Base-by-base conservation (phyloP, 805 yeast species). In the Yarrowia yakushimensis region DNA sequence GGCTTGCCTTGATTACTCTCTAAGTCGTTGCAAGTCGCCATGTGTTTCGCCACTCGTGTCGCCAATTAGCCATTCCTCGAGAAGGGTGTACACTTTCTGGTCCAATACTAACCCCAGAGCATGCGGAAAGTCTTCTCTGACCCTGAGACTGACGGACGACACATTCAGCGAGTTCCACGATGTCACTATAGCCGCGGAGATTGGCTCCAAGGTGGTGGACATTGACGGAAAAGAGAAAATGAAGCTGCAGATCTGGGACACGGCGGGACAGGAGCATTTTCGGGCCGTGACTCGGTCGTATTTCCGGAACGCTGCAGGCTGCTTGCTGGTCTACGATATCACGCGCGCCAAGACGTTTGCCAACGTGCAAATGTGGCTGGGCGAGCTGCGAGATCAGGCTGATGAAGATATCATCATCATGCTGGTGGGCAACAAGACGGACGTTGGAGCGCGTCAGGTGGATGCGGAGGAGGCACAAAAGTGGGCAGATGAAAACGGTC, bases 361-460 rank as follows among this genome's bases (percentile, higher is more conserved):
- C 27, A 66, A 72, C 45, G 75, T 68, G 70, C 68, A 74, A 25
- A 85, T 82, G 68, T 90, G 97, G 97, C 82, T 86, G 67, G 69
- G 77, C 36, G 97, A 90, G 73, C 87, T 90, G 66, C 77, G 82
- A 66, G 73, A 77, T 17, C 91, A 89, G 81, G 85, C 86, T 20
- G 80, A 82, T 65, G 78, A 67, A 36, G 83, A 85, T 43, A 82
- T 90, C 55, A 83, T 88, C 46, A 87, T 91, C 63, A 84, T 89
- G 54, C 72, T 91, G 11, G 86, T 90, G 8, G 97, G 97, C 1
- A 92, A 88, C 71, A 91, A 91, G 74, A 65, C 73, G 10, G 97
- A 92, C 72, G 70, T 90, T 42, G 67, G 63, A 12, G 55, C 28
- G n/a, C 64, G 77, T 15, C 70, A 73, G 57, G 77, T 73, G 11